Base-by-base conservation (phyloP, 2,329 filamentous ascomycete genomes). In the Tolypocladium tropicale region DNA sequence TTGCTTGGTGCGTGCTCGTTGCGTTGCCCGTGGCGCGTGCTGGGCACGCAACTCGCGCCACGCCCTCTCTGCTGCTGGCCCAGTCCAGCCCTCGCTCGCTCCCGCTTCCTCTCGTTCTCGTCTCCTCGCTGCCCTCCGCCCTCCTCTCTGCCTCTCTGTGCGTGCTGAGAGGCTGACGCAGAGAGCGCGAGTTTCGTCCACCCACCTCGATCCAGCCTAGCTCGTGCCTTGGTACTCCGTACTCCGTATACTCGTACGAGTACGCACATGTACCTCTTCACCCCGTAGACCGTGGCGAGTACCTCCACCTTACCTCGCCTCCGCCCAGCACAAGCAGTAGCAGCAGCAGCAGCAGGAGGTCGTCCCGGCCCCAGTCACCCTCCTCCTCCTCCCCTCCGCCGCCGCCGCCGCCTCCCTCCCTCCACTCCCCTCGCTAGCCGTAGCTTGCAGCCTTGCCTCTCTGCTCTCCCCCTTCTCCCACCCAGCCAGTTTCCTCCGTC, bases 171-270 rank as follows among this genome's bases (percentile, higher is more conserved):
- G 43, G 53, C 53, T 54, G 53, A 50, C 53, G 16, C 32, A 49
- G 5, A 32, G 46, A 49, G 28, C 46, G 46, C 46, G 46, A 49
- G 28, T 49, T 49, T 49, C 46, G 46, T 50, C 25, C 32, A 18
- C 39, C n/a, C 30, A 25, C 32, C 53, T 54, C 43, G 43, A 54
- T 50, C 23, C 43, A 54, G 53, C 43, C 53, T 54, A 54, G 53
- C 53, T 33, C 43, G 53, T 21, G 53, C 12, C 9, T n/a, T 37
- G 14, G 23, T 46, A 46, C 23, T n/a, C n/a, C n/a, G 39, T 23
- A 23, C 39, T 21, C 18, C 3, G n/a, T n/a, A n/a, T n/a, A 7
- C 39, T 16, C 36, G 5, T 37, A 37, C 36, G n/a, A n/a, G n/a
- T n/a, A n/a, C n/a, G n/a, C n/a, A n/a, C n/a, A n/a, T n/a, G n/a